Conservation (phyloP, 1,284 basidiomycete genomes). For the Xerocomus cyaneibrunnescens region DNA sequence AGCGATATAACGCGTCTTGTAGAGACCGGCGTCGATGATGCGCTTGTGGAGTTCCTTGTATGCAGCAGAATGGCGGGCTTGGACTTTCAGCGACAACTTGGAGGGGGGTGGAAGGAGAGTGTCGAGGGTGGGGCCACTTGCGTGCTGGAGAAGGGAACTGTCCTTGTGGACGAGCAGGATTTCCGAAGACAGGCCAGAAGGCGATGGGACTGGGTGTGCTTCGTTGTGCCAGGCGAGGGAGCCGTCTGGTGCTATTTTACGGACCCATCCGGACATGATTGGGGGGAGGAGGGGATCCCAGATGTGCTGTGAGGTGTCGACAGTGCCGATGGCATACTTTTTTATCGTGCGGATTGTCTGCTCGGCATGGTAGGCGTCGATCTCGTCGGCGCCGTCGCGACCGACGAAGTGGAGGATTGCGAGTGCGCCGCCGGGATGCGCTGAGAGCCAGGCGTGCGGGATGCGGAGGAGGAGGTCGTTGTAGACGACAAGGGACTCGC, state of each 20-base stretch:
- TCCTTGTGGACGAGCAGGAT: slow-evolving; percentile 59
- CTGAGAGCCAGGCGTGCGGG: slow-evolving; percentile 77
- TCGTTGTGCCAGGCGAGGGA: slow-evolving; percentile 60
- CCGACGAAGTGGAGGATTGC: slow-evolving; percentile 96
- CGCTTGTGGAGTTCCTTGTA: slow-evolving; percentile 81
- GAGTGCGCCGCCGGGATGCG: slow-evolving; percentile 89
- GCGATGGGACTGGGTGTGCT: slow-evolving; percentile 47
- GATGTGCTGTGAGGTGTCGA: slow-evolving; percentile 55
- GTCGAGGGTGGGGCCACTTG: slow-evolving; percentile 47
- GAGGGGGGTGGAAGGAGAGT: slow-evolving; percentile 55
- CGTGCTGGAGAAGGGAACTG: slow-evolving; percentile 19
- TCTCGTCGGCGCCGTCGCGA: slow-evolving; percentile 92
- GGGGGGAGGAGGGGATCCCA: slow-evolving; percentile 91
- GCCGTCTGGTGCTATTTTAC: slow-evolving; percentile 45
- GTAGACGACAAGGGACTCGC: slow-evolving; percentile 83
- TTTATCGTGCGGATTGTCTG: slow-evolving; percentile 65
- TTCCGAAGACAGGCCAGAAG: slow-evolving; percentile 49
- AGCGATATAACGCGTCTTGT: slow-evolving; percentile 77
- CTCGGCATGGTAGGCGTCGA: slow-evolving; percentile 87
- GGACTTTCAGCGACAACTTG: slow-evolving; percentile 55
- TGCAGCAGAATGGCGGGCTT: slow-evolving; percentile 73
- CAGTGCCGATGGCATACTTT: slow-evolving; percentile 73
- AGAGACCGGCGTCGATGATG: slow-evolving; percentile 80
- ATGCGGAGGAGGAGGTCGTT: slow-evolving; percentile 77
- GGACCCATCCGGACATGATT: slow-evolving; percentile 81